Percentiles rank a stretch among this genome's conserved stretches.
Evolutionary conservation across 2,329 filamentous ascomycete genomes (phyloP).

Genomic region (Apiospora koreana): DNA sequence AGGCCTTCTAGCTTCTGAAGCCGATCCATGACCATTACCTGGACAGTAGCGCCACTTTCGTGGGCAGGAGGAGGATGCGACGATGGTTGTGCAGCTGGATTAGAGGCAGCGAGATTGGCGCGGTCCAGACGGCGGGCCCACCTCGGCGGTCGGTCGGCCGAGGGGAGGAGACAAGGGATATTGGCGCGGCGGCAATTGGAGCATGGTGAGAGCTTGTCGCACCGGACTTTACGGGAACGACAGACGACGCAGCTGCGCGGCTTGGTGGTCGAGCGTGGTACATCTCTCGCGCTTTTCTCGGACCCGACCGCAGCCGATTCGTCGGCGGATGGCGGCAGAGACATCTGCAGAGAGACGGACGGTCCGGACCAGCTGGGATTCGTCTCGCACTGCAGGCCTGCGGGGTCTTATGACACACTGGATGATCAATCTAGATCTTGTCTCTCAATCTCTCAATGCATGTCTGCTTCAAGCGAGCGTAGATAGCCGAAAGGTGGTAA

Average conservation of each 20-base stretch:
- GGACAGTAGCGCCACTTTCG: slow-evolving; percentile 26
- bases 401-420: neutral
- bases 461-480: neutral
- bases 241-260: slow-evolving; percentile 46
- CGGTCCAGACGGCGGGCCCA: slow-evolving; percentile 55
- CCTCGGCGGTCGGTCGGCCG: slow-evolving; percentile 50
- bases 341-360: neutral
- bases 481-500: neutral
- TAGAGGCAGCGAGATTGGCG: slow-evolving; percentile 27
- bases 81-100: neutral
- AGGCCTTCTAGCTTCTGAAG: slow-evolving; percentile 50
- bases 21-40: slow-evolving; percentile 53
- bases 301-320: slow-evolving; percentile 13
- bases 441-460: too few relatives aligned
- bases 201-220: slow-evolving; percentile 57
- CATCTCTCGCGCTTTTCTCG: slow-evolving; percentile 24
- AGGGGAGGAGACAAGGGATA: slow-evolving; percentile 53
- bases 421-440: neutral
- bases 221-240: slow-evolving; percentile 57
- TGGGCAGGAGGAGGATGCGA: slow-evolving; percentile 39
- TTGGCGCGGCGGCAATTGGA: slow-evolving; percentile 56
- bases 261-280: slow-evolving; percentile 15
- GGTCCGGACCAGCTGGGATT: neutral
- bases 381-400: neutral
- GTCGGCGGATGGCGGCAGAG: neutral